Conservation (phyloP, 1,284 basidiomycete species). For the Clitocybe nebularis region DNA sequence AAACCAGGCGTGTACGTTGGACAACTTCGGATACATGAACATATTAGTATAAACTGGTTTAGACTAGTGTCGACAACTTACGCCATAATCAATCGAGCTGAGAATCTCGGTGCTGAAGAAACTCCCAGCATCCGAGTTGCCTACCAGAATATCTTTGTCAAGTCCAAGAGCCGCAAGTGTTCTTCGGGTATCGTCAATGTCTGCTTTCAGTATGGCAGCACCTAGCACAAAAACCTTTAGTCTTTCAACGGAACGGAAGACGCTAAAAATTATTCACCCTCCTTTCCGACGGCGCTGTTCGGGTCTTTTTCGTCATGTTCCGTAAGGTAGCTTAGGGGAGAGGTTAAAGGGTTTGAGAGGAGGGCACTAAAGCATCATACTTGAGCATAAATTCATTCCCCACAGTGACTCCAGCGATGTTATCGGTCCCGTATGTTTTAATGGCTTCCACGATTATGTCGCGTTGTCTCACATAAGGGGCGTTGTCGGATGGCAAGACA, state of each 20-base stretch:
- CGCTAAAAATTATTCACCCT: slow-evolving; percentile 33
- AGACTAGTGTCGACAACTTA: slow-evolving; percentile 30
- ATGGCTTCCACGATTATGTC: slow-evolving; percentile 20
- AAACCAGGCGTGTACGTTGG: slow-evolving; percentile 88
- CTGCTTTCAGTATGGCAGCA: slow-evolving; percentile 49
- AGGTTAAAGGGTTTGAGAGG: slow-evolving; percentile 7
- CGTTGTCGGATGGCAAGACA: slow-evolving; percentile 54
- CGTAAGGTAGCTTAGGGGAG: slow-evolving; percentile 48
- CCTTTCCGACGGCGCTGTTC: slow-evolving; percentile 62
- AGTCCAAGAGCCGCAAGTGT: slow-evolving; percentile 55
- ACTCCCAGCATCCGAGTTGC: slow-evolving; percentile 90
- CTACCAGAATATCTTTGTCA: slow-evolving; percentile 63
- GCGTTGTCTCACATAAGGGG: slow-evolving; percentile 67
- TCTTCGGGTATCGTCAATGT: slow-evolving; percentile 62
- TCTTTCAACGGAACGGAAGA: slow-evolving; percentile 27
- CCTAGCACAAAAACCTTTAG: slow-evolving; percentile 42
- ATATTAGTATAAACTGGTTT: too few relatives aligned
- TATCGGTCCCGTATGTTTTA: slow-evolving; percentile 67
- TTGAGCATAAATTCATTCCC: slow-evolving; percentile 84
- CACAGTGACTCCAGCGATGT: slow-evolving; percentile 79
- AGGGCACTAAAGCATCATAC: slow-evolving; percentile 35
- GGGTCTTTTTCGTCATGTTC: slow-evolving; percentile 38
- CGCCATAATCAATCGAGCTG: slow-evolving; percentile 70
- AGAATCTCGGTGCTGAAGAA: slow-evolving; percentile 78
- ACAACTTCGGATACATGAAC: slow-evolving; percentile 36